Evolutionary conservation across 169 alveolate species (phyloP), one percentile per base, ranked within the genome.

Genomic region (Plasmodium berghei): DNA sequence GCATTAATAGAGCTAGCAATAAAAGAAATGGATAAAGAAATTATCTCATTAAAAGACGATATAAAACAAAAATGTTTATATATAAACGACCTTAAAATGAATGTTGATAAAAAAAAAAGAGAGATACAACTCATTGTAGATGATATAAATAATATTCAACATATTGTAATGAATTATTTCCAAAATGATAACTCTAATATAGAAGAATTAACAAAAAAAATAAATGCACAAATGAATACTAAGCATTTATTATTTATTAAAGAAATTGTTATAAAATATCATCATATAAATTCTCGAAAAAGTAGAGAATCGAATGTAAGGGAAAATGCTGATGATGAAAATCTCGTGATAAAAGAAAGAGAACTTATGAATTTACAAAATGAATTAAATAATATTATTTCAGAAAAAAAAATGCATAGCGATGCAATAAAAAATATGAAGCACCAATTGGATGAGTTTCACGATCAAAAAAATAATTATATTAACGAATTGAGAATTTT

Each of bases 1-100:
- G 90, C 80, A 1, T 48, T 80, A 80, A 66, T 80, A 20, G 90
- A 80, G 49, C 14, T 80, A 55, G 90, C 90, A 5, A 80, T 80
- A 55, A 48, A 80, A 54, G 90, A 80, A 80, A 80, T 80, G 90
- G 85, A 80, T 67, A 80, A 80, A 34, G 90, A 80, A 58, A 66
- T 80, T 34, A 80, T 62, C 18, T 66, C 66, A n/a, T 62, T 80
- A 8, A 80, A 80, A 48, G 72, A 49, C 22, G 73, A 80, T 20
- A 42, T 80, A 14, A 61, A 80, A 34, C 49, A 80, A 28, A 80
- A 80, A 48, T 10, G n/a, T 34, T 16, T 54, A 28, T 42, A 54
- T 59, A 62, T 80, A 66, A 42, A 24, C n/a, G 83, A 80, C 54
- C 70, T 80, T 28, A 58, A 80, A 16, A 80, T 48, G 22, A 67